A percentile compares a stretch with the other conserved stretches of the same genome.
Evolutionary conservation across 345 rosid species (phyloP).

Genomic region (Dimocarpus longan): DNA sequence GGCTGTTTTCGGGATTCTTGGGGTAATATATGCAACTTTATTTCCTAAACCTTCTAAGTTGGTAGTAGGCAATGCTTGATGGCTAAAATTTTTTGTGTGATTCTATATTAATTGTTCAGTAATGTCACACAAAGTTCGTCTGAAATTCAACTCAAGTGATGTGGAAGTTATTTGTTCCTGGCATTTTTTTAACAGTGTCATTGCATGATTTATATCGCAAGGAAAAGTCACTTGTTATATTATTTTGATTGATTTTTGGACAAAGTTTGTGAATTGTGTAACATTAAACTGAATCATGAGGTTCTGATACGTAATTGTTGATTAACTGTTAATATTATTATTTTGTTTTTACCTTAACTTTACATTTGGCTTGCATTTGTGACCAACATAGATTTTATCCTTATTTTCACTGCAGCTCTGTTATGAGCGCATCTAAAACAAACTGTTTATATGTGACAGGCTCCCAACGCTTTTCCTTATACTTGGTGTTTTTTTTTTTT

Average conservation of each 20-base stretch:
- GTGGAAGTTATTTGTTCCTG: not conserved
- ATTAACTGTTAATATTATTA: not conserved
- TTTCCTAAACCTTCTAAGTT: not conserved
- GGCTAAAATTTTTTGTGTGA: not conserved
- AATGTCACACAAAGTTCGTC: too few relatives aligned
- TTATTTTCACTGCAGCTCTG: not conserved
- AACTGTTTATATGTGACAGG: not conserved
- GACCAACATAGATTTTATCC: not conserved
- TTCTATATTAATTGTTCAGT: not conserved
- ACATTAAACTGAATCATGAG: not conserved
- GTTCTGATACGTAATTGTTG: not conserved
- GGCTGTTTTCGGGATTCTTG: conserved; percentile 79
- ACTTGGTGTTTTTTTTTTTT: too few relatives aligned
- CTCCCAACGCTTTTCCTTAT: not conserved
- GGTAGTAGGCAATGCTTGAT: not conserved
- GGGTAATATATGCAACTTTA: conserved; percentile 41
- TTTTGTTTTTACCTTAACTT: not conserved
- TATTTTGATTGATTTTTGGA: not conserved
- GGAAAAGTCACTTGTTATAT: not conserved
- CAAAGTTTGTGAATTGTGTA: not conserved
- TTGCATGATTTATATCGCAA: too few relatives aligned
- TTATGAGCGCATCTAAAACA: not conserved
- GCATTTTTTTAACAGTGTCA: not conserved
- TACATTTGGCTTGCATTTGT: not conserved
- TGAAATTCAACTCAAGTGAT: too few relatives aligned